Base-by-base conservation (phyloP, 2,329 filamentous ascomycete genomes). In the Aspergillus thermomutatus region DNA sequence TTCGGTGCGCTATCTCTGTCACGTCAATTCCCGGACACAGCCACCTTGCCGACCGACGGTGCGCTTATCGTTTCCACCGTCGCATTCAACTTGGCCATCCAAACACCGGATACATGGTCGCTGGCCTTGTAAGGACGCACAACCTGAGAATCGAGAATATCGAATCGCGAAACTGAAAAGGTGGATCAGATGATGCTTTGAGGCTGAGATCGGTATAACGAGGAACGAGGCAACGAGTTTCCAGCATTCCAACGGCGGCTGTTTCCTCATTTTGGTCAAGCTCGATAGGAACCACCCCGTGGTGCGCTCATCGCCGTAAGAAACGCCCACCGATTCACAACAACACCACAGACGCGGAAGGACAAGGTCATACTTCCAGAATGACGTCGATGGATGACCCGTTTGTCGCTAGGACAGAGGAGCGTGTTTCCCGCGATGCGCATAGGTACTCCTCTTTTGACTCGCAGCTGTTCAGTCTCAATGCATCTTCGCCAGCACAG, bases 391-490 rank as follows among this genome's bases (percentile, higher is more conserved):
- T 75, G 63, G 70, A 81, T 66, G 86, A 88, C 62, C 86, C 86
- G 47, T 88, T 88, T 67, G 73, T 85, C 57, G 75, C 79, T 57
- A 76, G 66, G 62, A 73, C 78, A 4, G 72, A 79, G 25, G 77
- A 75, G 43, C 64, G 62, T 26, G 72, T 72, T 31, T 80, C 72
- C 50, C 71, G 69, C 50, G 73, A 75, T 56, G 61, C 80, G 50
- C 85, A 92, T 63, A 87, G 92, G 63, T 94, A 90, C 74, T 92
- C 91, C 54, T 84, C 86, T 61, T 95, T 96, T 71, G 91, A 96
- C 73, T 85, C 85, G 50, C 87, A 93, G 52, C 78, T 90, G 27
- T 92, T 95, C 72, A 87, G 87, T 40, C 80, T 93, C 23, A 89
- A 90, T 63, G 84, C 91, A n/a, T 81, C 90, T 27, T 96, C 93